Percentiles rank a stretch among this genome's conserved stretches.
phyloP scores from a whole-genome alignment of 345 rosid species.

The Turritis glabra region DNA sequence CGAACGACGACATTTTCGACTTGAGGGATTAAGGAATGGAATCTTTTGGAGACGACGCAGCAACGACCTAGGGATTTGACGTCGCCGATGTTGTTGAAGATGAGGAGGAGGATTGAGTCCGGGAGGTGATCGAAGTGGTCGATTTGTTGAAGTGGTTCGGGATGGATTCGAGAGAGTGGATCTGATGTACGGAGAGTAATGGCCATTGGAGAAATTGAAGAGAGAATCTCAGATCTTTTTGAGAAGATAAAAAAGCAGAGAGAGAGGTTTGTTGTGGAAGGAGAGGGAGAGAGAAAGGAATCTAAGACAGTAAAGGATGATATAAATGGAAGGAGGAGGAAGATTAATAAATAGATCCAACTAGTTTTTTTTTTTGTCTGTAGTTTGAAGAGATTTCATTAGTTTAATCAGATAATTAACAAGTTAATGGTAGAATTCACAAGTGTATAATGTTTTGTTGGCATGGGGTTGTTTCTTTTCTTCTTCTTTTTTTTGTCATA shows the following conservation, averaged over 20 bases:
- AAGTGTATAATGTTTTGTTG: no score
- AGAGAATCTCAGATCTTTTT: constrained; percentile 24
- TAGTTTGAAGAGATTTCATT: no score
- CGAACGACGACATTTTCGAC: constrained; percentile 88
- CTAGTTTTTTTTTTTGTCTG: no score
- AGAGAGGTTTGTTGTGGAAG: not conserved
- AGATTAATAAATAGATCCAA: no score
- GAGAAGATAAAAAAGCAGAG: constrained; percentile 9
- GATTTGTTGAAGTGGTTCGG: constrained; percentile 38
- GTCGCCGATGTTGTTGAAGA: constrained; percentile 88
- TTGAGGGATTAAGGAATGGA: constrained; percentile 71
- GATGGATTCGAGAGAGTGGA: constrained; percentile 56
- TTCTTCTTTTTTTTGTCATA: no score
- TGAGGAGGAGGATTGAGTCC: constrained; percentile 67
- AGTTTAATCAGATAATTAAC: no score
- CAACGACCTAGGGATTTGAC: constrained; percentile 93
- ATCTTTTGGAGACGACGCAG: constrained; percentile 78
- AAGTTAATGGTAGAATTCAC: no score
- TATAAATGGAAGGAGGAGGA: not conserved
- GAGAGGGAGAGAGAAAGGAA: no score
- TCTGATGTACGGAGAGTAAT: constrained; percentile 49
- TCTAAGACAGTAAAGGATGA: not conserved
- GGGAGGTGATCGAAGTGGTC: constrained; percentile 92
- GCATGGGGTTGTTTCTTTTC: no score
- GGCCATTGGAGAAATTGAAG: constrained; percentile 28